Conservation (phyloP, 2,329 filamentous ascomycete genomes). For the Cytospora leucostoma region DNA sequence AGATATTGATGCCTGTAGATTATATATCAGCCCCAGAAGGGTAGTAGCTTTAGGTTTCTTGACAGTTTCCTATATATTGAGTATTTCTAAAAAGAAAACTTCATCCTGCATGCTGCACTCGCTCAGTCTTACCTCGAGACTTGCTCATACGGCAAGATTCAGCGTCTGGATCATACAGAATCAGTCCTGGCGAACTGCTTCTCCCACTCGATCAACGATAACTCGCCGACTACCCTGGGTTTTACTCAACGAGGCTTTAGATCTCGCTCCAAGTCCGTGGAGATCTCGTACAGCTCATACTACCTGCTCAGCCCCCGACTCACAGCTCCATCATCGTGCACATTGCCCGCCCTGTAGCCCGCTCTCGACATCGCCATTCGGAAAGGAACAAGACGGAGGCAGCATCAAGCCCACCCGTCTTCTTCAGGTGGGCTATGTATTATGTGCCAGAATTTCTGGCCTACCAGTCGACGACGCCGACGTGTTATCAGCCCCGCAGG, state of each 20-base stretch:
- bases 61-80: too few species aligned
- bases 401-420: constrained; percentile 61
- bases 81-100: not conserved
- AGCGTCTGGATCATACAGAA: constrained; percentile 16
- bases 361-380: constrained; percentile 51
- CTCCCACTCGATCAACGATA: too few species aligned
- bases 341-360: constrained; percentile 18
- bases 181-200: constrained; percentile 10
- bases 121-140: not conserved
- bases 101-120: not conserved
- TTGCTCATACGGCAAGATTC: constrained; percentile 12
- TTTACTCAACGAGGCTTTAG: constrained; percentile 31
- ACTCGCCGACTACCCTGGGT: too few species aligned
- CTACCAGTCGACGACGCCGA: constrained; percentile 65
- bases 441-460: constrained; percentile 60
- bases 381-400: constrained; percentile 65
- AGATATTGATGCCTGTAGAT: too few species aligned
- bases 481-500: too few species aligned
- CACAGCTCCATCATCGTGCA: constrained; percentile 33
- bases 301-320: constrained; percentile 31
- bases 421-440: constrained; percentile 57
- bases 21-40: too few species aligned
- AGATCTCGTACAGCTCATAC: constrained; percentile 35
- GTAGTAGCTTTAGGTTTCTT: too few species aligned
- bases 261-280: constrained; percentile 34